Evolutionary conservation across 768 basidiomycete species (phyloP), one percentile per base, ranked within the genome.

Genomic region (Rhizopogon rudus): DNA sequence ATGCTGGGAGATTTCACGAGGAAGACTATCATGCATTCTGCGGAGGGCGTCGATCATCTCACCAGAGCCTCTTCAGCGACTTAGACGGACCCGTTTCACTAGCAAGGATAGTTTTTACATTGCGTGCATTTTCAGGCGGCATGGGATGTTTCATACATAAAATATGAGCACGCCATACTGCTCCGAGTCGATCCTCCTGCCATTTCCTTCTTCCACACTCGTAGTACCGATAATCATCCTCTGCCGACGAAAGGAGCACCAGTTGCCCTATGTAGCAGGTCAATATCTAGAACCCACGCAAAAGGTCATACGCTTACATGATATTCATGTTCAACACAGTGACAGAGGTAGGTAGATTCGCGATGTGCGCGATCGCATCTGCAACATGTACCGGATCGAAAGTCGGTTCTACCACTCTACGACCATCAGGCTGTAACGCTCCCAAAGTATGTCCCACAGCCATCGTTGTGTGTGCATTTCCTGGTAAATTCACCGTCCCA

Each of bases 301-400:
- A 20, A 53, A 51, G 17, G 22, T 16, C 17, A 10, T 29, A 52
- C 4, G 75, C 83, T 54, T 60, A 91, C 91, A 91, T 87, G 61
- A 92, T 85, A 46, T 80, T 86, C 61, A 90, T 73, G 20, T 85
- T 79, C 40, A 90, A 76, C 52, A 93, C 78, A 16, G 86, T 84
- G 5, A 88, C 86, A 49, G 83, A 80, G 14, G 77, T 75, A 0
- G 89, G 89, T 40, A 93, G 73, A 43, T 73, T 73, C 2, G 88
- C 87, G 49, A 92, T 79, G 63, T 89, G 82, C 7, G 88, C 85
- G 39, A 93, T 69, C 1, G 86, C 79, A 53, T 82, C 74, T 0
- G 83, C 90, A 42, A 93, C 89, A 63, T 93, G 81, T 56, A 80
- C 64, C 7, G 83, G 85, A 57, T 89, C 84, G 64, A 92, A 87